A percentile compares a stretch with the other conserved stretches of the same genome.
Conservation (phyloP, 768 basidiomycete genomes). For the Tricholoma furcatifolium region DNA sequence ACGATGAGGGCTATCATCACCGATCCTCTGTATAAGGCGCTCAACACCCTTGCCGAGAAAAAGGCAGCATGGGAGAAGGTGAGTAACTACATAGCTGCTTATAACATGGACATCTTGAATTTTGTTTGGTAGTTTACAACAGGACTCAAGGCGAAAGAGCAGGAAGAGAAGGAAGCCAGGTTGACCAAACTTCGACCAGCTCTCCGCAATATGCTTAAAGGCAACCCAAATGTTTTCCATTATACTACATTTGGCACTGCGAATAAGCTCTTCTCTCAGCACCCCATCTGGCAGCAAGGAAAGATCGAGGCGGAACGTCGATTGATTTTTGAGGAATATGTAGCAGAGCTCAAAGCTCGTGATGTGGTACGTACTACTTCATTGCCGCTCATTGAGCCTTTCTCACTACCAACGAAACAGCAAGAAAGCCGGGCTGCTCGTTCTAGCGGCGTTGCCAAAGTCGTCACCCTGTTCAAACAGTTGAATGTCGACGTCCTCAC, state of each 20-base stretch:
- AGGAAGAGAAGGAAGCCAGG: conserved; percentile 81
- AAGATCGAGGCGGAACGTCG: conserved; percentile 82
- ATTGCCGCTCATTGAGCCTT: not conserved
- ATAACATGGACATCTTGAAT: conserved; percentile 1
- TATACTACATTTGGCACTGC: conserved; percentile 91
- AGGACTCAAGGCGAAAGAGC: conserved; percentile 74
- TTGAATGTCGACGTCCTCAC: conserved; percentile 92
- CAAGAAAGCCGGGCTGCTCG: conserved; percentile 79
- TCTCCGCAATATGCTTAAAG: conserved; percentile 80
- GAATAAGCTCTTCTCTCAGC: conserved; percentile 80
- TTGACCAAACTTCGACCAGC: conserved; percentile 86
- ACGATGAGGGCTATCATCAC: conserved; percentile 98
- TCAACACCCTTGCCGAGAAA: conserved; percentile 92
- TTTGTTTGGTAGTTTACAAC: conserved; percentile 63
- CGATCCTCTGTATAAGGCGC: conserved; percentile 93
- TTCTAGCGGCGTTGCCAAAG: conserved; percentile 75
- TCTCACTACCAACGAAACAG: conserved; percentile 33
- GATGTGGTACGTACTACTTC: conserved; percentile 68
- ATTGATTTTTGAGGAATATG: conserved; percentile 90
- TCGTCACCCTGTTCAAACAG: conserved; percentile 81
- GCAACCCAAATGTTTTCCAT: conserved; percentile 85
- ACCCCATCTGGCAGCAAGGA: conserved; percentile 90
- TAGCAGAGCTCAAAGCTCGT: conserved; percentile 78
- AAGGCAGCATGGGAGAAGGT: conserved; percentile 95
- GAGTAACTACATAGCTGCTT: conserved; percentile 18